Evolutionary conservation across 768 basidiomycete species (phyloP), one percentile per base, ranked within the genome.

Genomic region (Psilocybe cubensis): DNA sequence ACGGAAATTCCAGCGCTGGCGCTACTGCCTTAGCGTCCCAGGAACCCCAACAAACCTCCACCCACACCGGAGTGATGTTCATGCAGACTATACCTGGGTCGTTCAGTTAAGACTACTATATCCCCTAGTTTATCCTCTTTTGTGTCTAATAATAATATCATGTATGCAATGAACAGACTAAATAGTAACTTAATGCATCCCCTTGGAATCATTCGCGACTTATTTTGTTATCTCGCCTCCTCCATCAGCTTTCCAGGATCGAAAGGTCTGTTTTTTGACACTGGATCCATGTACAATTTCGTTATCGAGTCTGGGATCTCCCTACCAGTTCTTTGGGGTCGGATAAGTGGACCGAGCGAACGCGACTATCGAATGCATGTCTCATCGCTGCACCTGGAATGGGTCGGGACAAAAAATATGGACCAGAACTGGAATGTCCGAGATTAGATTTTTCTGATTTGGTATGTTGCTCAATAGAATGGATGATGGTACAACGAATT

Each of bases 71-170:
- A 12, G 3, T 48, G 46, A n/a, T 48, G 17, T 48, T n/a, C 28
- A 29, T 48, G 46, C 46, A 48, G 25, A 48, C 46, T 18, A 48
- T 48, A 29, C 46, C 46, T 12, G 46, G 46, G 4, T 25, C 46
- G 25, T 48, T 48, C 35, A 38, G 35, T 38, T 38, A 3, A 38
- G 7, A 1, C 5, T n/a, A 17, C 35, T 38, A 38, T 11, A 14
- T 38, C 4, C 14, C n/a, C 35, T 11, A 17, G 12, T 38, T n/a
- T 5, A 5, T 38, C 5, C 14, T n/a, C 5, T 17, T 38, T 14
- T 38, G 35, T 38, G n/a, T 38, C 12, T 38, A 38, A 17, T 17
- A 38, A 38, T 38, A 38, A 10, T 38, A 38, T n/a, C n/a, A 38
- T 38, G 10, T 38, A 38, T 14, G 35, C 14, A 38, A 38, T 38